Base-by-base conservation (phyloP, 2,329 filamentous ascomycete genomes). In the Stagonosporopsis rhizophila region DNA sequence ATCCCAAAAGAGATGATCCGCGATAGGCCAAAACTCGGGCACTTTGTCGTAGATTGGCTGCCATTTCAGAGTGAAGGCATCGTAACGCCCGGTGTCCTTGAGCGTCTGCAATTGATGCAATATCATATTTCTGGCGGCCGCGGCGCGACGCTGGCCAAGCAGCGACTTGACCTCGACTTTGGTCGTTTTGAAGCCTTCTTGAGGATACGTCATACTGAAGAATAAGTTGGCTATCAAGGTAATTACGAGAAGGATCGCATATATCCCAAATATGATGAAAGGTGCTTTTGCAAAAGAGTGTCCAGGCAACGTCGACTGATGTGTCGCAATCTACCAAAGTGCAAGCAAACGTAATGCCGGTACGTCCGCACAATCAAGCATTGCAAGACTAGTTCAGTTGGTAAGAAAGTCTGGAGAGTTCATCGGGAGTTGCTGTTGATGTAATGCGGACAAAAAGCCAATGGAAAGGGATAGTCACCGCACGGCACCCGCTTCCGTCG, bases 141-240 rank as follows among this genome's bases (percentile, higher is more conserved):
- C 49, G 17, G 40, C 40, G 12, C 34, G 49, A 30, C 49, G 49
- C 49, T 39, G 49, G 15, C 40, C 32, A 23, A 52, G 49, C 14
- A 52, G 40, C 34, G 49, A 45, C 6, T 40, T 38, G 11, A 17
- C 22, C 7, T 40, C 34, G 25, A 52, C 32, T 4, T 19, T 19
- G 8, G 41, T 28, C 5, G 9, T 23, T 12, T 19, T 39, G 25
- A 44, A 52, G 4, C 14, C 12, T 23, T 52, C 41, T 32, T 52
- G 34, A 25, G 32, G 40, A 45, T 44, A 44, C 9, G 49, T 39
- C 40, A 52, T 39, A 6, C 28, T 17, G 48, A 38, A 12, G 39
- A 17, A 27, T 6, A 23, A 9, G 11, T 15, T 25, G 19, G 17
- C 17, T 19, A 11, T 11, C 8, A 12, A 12, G 19, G 1, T 2